These are phyloP conservation scores for Papiliotrema flavescens DNA, from an alignment of 1,284 basidiomycete species.

Conservation along the genomic window DNA sequence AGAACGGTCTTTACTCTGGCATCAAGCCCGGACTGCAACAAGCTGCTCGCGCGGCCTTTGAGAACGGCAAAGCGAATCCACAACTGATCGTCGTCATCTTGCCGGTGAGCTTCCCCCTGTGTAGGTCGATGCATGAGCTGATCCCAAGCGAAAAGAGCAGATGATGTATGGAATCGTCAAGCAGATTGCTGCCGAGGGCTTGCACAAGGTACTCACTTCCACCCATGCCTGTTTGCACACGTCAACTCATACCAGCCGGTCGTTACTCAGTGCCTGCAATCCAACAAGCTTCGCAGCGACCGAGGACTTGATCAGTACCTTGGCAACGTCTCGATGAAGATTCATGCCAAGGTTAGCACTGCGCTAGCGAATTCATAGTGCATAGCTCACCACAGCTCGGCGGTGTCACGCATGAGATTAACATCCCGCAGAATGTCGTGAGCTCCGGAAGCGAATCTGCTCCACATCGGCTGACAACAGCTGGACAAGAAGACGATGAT, in stretches of 20 bases:
- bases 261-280: constrained; percentile 47
- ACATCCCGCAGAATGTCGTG: constrained; percentile 14
- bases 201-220: constrained; percentile 12
- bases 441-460: neutral
- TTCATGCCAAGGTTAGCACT: constrained; percentile 44
- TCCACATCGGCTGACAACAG: constrained; percentile 6
- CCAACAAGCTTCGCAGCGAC: constrained; percentile 42
- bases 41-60: constrained; percentile 29
- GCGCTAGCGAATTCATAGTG: neutral
- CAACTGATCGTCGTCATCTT: constrained; percentile 46
- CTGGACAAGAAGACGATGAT: constrained; percentile 49
- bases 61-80: constrained; percentile 31
- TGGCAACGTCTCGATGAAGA: constrained; percentile 43
- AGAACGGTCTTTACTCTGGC: constrained; percentile 8
- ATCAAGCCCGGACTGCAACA: constrained; percentile 23
- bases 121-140: neutral
- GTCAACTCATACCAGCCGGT: constrained; percentile 25
- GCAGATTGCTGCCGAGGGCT: constrained; percentile 27
- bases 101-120: constrained; percentile 25
- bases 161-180: constrained; percentile 50
- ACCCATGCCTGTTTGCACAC: neutral
- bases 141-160: constrained; percentile 32
- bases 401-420: constrained; percentile 51
- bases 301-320: constrained; percentile 51
- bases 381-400: constrained; percentile 42